phyloP scores from a whole-genome alignment of 129 eudicot genomes.

The Helianthus tuberosus region DNA sequence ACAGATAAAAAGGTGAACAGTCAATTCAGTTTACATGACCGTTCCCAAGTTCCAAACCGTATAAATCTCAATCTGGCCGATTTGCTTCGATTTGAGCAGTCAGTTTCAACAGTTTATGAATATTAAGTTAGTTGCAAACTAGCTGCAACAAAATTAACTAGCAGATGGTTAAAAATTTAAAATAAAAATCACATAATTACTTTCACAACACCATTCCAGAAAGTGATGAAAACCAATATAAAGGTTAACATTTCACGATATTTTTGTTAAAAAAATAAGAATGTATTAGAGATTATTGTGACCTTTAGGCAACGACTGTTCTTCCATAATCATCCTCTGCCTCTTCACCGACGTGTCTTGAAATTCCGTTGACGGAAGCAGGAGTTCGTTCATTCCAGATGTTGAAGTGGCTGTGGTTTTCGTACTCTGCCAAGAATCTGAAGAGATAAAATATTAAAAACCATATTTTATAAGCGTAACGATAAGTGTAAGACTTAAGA shows the following conservation, averaged over 20 bases:
- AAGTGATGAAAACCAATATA: not conserved
- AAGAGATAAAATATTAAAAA: conserved; percentile 1
- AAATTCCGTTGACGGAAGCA: conserved; percentile 32
- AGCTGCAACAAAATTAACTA: too few relatives aligned
- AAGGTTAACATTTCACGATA: not conserved
- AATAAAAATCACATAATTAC: not conserved
- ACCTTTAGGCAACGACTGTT: conserved; percentile 47
- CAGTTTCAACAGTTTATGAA: too few relatives aligned
- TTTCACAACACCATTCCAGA: not conserved
- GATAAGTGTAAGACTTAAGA: not conserved
- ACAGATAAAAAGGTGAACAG: too few relatives aligned
- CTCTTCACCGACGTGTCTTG: conserved; percentile 40
- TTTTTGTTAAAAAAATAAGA: not conserved
- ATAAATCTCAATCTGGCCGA: too few relatives aligned
- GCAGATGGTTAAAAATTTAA: too few relatives aligned
- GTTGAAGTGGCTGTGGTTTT: conserved; percentile 33
- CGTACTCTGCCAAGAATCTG: conserved; percentile 60
- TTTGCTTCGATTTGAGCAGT: too few relatives aligned
- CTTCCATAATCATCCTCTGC: conserved; percentile 25
- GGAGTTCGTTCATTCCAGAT: conserved; percentile 27
- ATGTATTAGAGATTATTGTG: conserved; percentile 15
- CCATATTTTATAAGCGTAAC: not conserved
- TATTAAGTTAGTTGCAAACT: too few relatives aligned
- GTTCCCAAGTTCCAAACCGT: too few relatives aligned
- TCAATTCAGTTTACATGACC: too few relatives aligned